phyloP scores from a whole-genome alignment of 495 filamentous ascomycete genomes.

The Recurvomyces mirabilis region DNA sequence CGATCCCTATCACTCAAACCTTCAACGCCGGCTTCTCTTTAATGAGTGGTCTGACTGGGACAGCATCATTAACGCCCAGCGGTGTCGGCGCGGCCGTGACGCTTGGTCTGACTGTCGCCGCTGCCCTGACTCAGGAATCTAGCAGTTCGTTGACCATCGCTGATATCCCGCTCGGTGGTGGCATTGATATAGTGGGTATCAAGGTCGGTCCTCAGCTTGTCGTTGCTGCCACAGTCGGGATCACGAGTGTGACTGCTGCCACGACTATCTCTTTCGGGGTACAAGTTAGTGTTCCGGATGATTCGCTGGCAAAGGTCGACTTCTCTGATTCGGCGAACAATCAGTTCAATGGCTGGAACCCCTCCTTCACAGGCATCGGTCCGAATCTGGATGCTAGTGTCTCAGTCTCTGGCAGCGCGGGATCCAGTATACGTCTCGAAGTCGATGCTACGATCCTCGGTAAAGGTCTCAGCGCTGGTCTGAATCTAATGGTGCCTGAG shows the following conservation, averaged over 20 bases:
- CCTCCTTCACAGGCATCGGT: background rate
- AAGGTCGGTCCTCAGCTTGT: background rate
- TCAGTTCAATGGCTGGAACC: background rate
- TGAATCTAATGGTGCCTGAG: background rate
- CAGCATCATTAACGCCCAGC: background rate
- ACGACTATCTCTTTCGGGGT: constrained; percentile 1
- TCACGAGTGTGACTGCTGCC: background rate
- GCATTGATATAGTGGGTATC: background rate
- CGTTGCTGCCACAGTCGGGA: background rate
- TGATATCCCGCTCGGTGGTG: background rate
- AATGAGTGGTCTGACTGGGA: background rate
- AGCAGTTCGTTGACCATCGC: background rate
- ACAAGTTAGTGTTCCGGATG: background rate
- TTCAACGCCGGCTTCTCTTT: no score
- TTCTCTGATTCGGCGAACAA: background rate
- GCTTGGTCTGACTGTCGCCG: background rate
- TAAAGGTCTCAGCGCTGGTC: background rate
- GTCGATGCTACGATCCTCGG: background rate
- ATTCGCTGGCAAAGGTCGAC: background rate
- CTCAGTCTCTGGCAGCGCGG: background rate
- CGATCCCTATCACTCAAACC: background rate
- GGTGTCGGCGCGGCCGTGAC: background rate
- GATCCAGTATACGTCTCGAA: background rate
- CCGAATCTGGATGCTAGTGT: background rate
- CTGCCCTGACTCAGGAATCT: background rate